Conservation (phyloP, 2,329 filamentous ascomycete genomes). For the Fusarium azukiicola region DNA sequence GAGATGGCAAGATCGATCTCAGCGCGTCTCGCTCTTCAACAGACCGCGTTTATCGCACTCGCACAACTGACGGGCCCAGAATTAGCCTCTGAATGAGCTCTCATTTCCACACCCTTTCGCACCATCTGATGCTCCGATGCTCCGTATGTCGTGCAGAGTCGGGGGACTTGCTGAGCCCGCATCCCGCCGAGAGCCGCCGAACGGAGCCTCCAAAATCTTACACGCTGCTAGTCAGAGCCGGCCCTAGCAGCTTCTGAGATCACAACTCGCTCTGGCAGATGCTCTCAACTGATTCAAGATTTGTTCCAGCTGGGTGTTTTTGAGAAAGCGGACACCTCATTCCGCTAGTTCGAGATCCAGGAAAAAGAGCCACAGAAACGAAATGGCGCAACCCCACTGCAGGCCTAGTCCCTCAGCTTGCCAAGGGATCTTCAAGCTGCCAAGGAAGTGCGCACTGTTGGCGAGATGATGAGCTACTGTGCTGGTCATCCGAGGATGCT, state of each 20-base stretch:
- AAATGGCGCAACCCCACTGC: constrained; percentile 5
- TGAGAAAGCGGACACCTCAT: neutral
- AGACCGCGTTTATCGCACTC: neutral
- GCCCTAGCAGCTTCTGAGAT: neutral
- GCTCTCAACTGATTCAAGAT: neutral
- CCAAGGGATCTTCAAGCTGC: constrained; percentile 12
- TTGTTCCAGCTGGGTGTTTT: neutral
- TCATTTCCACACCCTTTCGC: neutral
- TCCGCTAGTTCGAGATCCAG: constrained; percentile 2
- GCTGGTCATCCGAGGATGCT: neutral
- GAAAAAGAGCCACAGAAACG: neutral
- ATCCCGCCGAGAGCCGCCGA: neutral
- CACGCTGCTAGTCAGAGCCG: neutral
- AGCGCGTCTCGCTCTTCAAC: no score
- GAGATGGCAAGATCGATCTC: no score
- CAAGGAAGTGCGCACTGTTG: neutral
- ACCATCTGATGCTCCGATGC: neutral
- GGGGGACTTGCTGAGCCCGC: neutral
- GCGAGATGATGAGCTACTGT: neutral
- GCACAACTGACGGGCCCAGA: constrained; percentile 6
- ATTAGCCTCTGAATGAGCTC: neutral
- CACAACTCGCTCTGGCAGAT: neutral
- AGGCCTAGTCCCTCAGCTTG: neutral
- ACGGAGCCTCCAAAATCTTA: neutral
- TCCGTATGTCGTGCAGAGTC: neutral